These are phyloP conservation scores for Diphasiastrum complanatum DNA, from an alignment of 83 land plant species.

Conservation along the genomic window DNA sequence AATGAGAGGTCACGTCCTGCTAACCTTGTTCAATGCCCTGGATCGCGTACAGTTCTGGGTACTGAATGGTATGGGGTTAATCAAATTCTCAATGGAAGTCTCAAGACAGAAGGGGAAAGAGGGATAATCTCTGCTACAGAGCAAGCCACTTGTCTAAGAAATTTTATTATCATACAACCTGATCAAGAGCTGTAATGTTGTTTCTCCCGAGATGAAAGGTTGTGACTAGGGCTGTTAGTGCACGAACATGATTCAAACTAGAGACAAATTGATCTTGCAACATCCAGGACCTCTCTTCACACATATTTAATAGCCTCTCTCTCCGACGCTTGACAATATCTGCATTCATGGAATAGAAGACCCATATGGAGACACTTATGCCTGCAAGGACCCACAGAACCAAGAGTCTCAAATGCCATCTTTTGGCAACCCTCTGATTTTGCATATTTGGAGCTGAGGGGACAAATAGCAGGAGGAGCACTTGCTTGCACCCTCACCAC, in stretches of 20 bases:
- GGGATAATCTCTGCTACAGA: too few relatives aligned
- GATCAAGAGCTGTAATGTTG: slow-evolving; percentile 84
- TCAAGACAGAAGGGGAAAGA: background rate
- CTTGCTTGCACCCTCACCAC: too few relatives aligned
- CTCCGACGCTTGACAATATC: slow-evolving; percentile 44
- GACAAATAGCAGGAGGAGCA: too few relatives aligned
- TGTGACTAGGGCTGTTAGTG: slow-evolving; percentile 78
- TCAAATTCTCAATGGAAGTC: too few relatives aligned
- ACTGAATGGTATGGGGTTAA: too few relatives aligned
- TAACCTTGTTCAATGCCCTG: too few relatives aligned
- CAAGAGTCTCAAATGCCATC: slow-evolving; percentile 32
- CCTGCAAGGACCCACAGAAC: slow-evolving; percentile 25
- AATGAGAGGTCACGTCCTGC: too few relatives aligned
- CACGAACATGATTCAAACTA: slow-evolving; percentile 92
- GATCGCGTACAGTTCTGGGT: too few relatives aligned
- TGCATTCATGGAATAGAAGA: slow-evolving; percentile 47
- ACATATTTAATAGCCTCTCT: slow-evolving; percentile 76
- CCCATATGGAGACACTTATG: slow-evolving; percentile 11
- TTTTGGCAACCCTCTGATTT: too few relatives aligned
- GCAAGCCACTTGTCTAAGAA: background rate
- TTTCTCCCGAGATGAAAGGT: slow-evolving; percentile 83
- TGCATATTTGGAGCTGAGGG: too few relatives aligned
- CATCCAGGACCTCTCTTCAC: slow-evolving; percentile 93
- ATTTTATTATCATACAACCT: slow-evolving; percentile 34
- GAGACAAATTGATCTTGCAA: slow-evolving; percentile 87